Evolutionary conservation across 768 basidiomycete species (phyloP).

Genomic region (Xerocomellus chrysenteron): DNA sequence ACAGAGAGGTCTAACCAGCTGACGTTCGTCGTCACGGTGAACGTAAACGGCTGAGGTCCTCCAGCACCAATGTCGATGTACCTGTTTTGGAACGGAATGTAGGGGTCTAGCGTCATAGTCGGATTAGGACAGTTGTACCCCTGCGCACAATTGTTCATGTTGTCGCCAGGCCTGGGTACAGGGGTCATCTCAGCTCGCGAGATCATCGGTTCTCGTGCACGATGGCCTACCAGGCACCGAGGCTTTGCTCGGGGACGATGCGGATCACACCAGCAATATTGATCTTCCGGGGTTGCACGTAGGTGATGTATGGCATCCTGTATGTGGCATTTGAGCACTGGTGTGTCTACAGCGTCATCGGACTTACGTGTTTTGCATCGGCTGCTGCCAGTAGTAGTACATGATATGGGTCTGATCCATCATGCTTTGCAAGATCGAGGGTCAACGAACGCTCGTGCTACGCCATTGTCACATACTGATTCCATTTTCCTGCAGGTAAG

Average conservation of each 20-base stretch:
- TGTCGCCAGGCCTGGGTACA: conserved; percentile 60
- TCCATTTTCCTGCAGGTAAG: not conserved
- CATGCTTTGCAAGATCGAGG: conserved; percentile 43
- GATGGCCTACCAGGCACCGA: conserved; percentile 53
- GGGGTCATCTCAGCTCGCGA: not conserved
- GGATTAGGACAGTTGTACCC: not conserved
- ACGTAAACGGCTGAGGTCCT: not conserved
- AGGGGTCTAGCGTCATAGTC: not conserved
- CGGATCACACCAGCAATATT: conserved; percentile 45
- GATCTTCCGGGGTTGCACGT: not conserved
- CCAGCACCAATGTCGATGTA: not conserved
- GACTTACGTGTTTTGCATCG: conserved; percentile 58
- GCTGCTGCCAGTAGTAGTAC: conserved; percentile 75
- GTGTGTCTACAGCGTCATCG: not conserved
- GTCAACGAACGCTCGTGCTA: not conserved
- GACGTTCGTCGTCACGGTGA: not conserved
- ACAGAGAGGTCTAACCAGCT: not conserved
- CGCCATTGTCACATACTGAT: not conserved
- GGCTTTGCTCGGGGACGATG: conserved; percentile 57
- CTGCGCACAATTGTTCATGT: conserved; percentile 53
- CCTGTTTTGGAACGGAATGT: not conserved
- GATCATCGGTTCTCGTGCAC: not conserved
- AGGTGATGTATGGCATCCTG: conserved; percentile 29
- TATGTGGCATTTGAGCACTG: conserved; percentile 13
- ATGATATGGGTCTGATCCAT: conserved; percentile 68